These are phyloP conservation scores for Argentina anserina DNA, from an alignment of 306 rosid species.

Conservation along the genomic window DNA sequence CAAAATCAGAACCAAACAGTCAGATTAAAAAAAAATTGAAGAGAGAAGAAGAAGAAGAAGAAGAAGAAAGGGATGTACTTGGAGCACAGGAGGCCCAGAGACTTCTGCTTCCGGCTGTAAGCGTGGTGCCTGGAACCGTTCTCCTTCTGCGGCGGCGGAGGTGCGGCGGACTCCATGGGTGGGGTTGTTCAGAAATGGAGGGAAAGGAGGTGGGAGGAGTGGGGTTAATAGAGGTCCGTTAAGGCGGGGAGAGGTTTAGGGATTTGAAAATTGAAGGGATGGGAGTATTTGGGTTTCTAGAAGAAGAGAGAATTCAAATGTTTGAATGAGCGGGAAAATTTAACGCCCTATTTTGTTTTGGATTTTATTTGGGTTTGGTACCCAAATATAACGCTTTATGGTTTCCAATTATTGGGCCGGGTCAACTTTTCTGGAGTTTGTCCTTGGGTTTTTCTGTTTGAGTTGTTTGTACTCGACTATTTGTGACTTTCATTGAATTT, in stretches of 20 bases:
- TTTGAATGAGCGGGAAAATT: constrained; percentile 44
- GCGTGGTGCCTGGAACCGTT: constrained; percentile 30
- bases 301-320: neutral
- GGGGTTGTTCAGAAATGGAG: constrained; percentile 25
- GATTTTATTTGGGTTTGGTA: neutral
- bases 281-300: neutral
- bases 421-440: neutral
- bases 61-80: constrained; percentile 48
- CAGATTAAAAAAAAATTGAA: neutral
- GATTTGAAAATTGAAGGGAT: constrained; percentile 34
- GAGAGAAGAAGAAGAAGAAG: neutral
- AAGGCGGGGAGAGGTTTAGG: constrained; percentile 1
- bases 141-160: constrained; percentile 12
- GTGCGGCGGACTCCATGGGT: constrained; percentile 37
- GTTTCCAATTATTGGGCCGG: neutral
- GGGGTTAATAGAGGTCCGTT: constrained; percentile 28
- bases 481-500: no score
- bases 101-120: constrained; percentile 41
- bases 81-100: constrained; percentile 84
- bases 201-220: constrained; percentile 13
- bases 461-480: no score
- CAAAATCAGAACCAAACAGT: neutral
- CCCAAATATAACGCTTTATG: neutral
- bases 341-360: neutral
- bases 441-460: no score